Conservation (phyloP, 495 filamentous ascomycete genomes). For the Hypoxylon lenormandii region DNA sequence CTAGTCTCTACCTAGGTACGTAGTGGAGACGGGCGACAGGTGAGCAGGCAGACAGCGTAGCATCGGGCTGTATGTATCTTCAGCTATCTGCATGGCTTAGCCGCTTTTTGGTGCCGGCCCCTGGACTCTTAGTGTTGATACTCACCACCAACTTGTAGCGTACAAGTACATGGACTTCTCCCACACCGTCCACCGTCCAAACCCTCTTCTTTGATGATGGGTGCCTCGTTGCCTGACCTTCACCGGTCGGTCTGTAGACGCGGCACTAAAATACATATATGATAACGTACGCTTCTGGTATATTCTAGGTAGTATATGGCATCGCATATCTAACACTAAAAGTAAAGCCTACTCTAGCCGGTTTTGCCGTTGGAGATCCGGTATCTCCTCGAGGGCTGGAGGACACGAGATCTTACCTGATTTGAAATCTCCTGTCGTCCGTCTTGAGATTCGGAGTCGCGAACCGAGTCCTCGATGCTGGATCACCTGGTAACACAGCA, state of each 20-base stretch:
- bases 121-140: too few species aligned
- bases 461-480: slow-evolving; percentile 43
- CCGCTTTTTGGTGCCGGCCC: slow-evolving; percentile 12
- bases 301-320: slow-evolving; percentile 4
- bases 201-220: slow-evolving; percentile 15
- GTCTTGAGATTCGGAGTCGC: slow-evolving; percentile 30
- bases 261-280: slow-evolving; percentile 13
- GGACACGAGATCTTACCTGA: slow-evolving; percentile 10
- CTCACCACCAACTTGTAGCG: neutral
- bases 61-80: slow-evolving; percentile 29
- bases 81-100: slow-evolving; percentile 41
- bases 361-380: neutral
- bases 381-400: neutral
- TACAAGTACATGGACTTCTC: too few species aligned
- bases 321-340: slow-evolving; percentile 10
- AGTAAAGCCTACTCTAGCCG: slow-evolving; percentile 42
- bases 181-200: slow-evolving; percentile 17
- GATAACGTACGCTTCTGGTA: slow-evolving; percentile 12
- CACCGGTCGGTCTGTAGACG: slow-evolving; percentile 42
- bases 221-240: slow-evolving; percentile 42
- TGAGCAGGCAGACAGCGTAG: slow-evolving; percentile 33
- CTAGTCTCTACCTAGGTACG: neutral
- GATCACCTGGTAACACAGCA: slow-evolving; percentile 33
- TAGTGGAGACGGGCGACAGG: slow-evolving; percentile 20
- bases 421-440: slow-evolving; percentile 27